phyloP scores from a whole-genome alignment of 2,329 filamentous ascomycete species.

The Pyrenophora tritici-repentis region DNA sequence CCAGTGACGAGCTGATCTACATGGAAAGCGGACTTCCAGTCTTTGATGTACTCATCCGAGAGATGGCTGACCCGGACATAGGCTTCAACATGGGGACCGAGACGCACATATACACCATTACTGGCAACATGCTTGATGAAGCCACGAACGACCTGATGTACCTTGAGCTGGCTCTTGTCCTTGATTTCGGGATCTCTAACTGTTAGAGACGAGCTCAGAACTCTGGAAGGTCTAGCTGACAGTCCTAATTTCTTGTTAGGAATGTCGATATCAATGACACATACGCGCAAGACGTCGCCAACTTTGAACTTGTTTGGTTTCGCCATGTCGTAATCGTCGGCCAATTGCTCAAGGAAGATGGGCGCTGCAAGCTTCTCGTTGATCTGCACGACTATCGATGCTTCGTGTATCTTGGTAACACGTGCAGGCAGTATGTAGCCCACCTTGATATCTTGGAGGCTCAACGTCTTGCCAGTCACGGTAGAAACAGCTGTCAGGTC shows the following conservation, averaged over 20 bases:
- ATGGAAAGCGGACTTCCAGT: conserved; percentile 91
- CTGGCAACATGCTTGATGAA: conserved; percentile 91
- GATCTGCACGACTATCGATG: conserved; percentile 82
- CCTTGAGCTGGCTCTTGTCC: conserved; percentile 69
- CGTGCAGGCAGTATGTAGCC: conserved; percentile 83
- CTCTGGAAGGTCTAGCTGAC: conserved; percentile 83
- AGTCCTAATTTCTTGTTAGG: conserved; percentile 84
- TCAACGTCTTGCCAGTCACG: conserved; percentile 61
- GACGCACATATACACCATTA: conserved; percentile 83
- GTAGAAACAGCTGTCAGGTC: conserved; percentile 81
- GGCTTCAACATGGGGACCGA: conserved; percentile 80
- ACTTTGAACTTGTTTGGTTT: conserved; percentile 76
- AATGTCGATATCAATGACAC: conserved; percentile 76
- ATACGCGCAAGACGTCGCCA: conserved; percentile 87
- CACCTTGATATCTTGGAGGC: conserved; percentile 72
- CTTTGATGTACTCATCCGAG: conserved; percentile 88
- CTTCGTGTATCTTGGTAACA: conserved; percentile 84
- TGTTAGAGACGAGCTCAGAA: conserved; percentile 81
- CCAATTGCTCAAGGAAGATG: conserved; percentile 80
- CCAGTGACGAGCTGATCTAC: conserved; percentile 90
- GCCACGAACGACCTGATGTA: conserved; percentile 81
- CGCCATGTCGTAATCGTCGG: conserved; percentile 82
- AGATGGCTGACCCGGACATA: conserved; percentile 86
- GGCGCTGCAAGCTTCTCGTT: conserved; percentile 79
- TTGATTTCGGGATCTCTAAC: conserved; percentile 82